Base-by-base conservation (phyloP, 2,329 filamentous ascomycete species). In the Colletotrichum filicis region DNA sequence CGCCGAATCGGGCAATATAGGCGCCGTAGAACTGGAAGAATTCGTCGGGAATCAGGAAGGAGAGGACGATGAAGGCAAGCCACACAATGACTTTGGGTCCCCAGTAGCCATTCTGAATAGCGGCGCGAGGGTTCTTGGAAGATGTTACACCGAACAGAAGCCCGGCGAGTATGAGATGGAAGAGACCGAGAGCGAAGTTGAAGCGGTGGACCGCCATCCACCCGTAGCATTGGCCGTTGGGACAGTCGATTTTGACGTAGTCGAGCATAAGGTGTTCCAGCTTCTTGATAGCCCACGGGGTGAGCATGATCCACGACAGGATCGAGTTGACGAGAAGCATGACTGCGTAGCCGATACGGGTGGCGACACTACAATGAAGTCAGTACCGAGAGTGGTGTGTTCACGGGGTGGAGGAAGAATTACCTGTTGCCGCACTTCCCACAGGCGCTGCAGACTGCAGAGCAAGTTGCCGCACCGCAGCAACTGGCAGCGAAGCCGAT, bases 21-120 rank as follows among this genome's bases (percentile, higher is more conserved):
- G 97, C 97, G 75, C 97, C 97, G 92, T 95, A 99, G 76, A 97
- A 91, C 79, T 97, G 91, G 85, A 98, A 98, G 88, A 99, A 98
- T 32, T 87, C 87, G 80, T 99, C 96, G 19, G 97, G 97, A 70
- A 99, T 98, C 79, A 99, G 91, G 87, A 98, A 99, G 30, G 95
- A 97, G 71, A 97, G 81, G 72, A 98, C 94, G 73, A 98, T 92
- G 76, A 98, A 90, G 16, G 88, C 91, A 62, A 98, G 81, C 97
- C 97, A 99, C 65, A 92, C 91, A 73, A 98, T 90, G 71, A 99
- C 89, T 85, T 99, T 99, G 58, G 97, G 97, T 1, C 95, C 97
- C 97, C 97, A 99, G 84, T 95, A 99, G n/a, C 96, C 97, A 84
- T 99, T 99, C 81, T 99, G 97, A 66, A 99, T 89, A 22, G 91